Evolutionary conservation across 2,329 filamentous ascomycete species (phyloP), one percentile per base, ranked within the genome.

Genomic region (Trichoderma citrinoviride): DNA sequence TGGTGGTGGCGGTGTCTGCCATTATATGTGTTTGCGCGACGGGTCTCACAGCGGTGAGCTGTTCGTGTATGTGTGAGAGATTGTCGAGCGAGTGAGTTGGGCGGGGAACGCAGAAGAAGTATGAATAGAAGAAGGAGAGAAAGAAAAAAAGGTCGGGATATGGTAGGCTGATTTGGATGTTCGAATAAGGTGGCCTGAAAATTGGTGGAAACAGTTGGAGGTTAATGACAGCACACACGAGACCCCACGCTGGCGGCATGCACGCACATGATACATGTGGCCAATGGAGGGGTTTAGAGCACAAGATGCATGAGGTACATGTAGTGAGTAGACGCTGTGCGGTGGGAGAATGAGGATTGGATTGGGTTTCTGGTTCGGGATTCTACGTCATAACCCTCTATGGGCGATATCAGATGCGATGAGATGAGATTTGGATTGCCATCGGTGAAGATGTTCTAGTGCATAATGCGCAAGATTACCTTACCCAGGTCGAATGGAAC

Each of bases 1-100:
- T 70, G 25, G 77, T 71, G 15, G 74, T 75, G 47, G 73, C 70
- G 27, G 71, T 69, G 49, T 83, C 79, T 5, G 78, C 74, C 81
- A 83, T 37, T 14, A 2, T 37, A 12, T n/a, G n/a, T 83, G 19
- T 37, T 66, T 44, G 44, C 56, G 56, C 29, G 12, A 43, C 27
- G 41, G 27, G 25, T 49, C 23, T 33, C 46, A 14, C 17, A 12
- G 25, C 10, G n/a, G n/a, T 29, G 5, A 2, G 33, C 33, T 37
- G 12, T 29, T 29, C 7, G 6, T 1, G n/a, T 33, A 5, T 33
- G 17, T 12, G 49, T 52, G 49, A 29, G 49, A 19, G 12, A 12
- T 33, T 14, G 27, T 52, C 17, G n/a, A 52, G 29, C 27, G 29
- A 37, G 33, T 1, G 14, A 37, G 49, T 33, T n/a, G n/a, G 49